Percentiles rank a stretch among this genome's conserved stretches.
phyloP scores from a whole-genome alignment of 257 asterid genomes.

The Schizonepeta tenuifolia region DNA sequence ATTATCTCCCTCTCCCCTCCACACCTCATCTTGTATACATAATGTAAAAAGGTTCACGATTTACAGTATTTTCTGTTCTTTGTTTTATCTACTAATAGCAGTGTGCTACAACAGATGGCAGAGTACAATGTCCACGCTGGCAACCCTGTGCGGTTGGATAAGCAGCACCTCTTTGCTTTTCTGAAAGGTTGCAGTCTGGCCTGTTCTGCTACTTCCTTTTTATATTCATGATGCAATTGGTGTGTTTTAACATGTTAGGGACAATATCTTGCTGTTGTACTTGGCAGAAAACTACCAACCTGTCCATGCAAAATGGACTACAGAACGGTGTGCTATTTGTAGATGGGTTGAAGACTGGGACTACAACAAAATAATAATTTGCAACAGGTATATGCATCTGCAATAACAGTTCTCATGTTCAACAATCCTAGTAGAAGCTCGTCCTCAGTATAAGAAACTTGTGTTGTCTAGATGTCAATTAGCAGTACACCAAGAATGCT shows the following conservation, averaged over 20 bases:
- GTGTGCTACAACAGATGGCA: constrained; percentile 73
- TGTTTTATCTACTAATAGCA: constrained; percentile 32
- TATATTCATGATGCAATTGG: constrained; percentile 23
- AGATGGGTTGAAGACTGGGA: constrained; percentile 99
- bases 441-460: constrained; percentile 21
- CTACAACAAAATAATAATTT: constrained; percentile 88
- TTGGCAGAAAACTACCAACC: constrained; percentile 74
- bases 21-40: constrained; percentile 18
- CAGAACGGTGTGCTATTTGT: constrained; percentile 96
- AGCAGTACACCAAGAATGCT: constrained; percentile 98
- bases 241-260: background rate
- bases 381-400: constrained; percentile 77
- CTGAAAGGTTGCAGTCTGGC: constrained; percentile 59
- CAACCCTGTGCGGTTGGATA: constrained; percentile 57
- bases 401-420: constrained; percentile 22
- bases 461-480: constrained; percentile 78
- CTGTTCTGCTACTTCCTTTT: constrained; percentile 25
- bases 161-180: constrained; percentile 64
- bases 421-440: constrained; percentile 18
- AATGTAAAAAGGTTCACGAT: constrained; percentile 1
- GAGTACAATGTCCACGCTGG: constrained; percentile 49
- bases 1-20: background rate
- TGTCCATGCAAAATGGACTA: constrained; percentile 82
- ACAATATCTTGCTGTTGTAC: constrained; percentile 27
- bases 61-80: constrained; percentile 16